Evolutionary conservation across 306 rosid species (phyloP).

Genomic region (Oemleria cerasiformis): DNA sequence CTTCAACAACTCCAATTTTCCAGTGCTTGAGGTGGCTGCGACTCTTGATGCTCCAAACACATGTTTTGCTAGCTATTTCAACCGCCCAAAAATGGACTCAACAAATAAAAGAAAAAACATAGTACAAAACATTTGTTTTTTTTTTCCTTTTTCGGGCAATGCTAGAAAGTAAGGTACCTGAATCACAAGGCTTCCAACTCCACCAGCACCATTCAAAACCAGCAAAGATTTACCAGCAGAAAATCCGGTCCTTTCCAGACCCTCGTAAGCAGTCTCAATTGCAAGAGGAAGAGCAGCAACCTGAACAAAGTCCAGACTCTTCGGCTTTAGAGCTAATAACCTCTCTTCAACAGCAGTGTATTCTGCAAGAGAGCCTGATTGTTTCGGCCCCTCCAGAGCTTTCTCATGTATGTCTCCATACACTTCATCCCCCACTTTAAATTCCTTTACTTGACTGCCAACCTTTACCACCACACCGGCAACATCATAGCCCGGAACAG

Average conservation of each 20-base stretch:
- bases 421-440: slow-evolving; percentile 85
- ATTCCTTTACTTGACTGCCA: slow-evolving; percentile 69
- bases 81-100: not conserved
- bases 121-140: not conserved
- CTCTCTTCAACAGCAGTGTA: slow-evolving; percentile 89
- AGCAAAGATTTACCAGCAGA: slow-evolving; percentile 85
- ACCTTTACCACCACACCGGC: slow-evolving; percentile 87
- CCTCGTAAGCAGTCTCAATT: slow-evolving; percentile 89
- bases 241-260: slow-evolving; percentile 74
- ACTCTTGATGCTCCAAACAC: slow-evolving; percentile 91
- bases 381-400: slow-evolving; percentile 80
- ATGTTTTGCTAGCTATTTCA: slow-evolving; percentile 74
- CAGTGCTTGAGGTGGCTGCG: slow-evolving; percentile 85
- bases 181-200: slow-evolving; percentile 92
- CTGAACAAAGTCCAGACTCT: slow-evolving; percentile 69
- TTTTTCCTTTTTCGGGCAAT: not conserved
- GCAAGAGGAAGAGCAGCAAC: slow-evolving; percentile 88
- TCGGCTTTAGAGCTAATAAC: slow-evolving; percentile 73
- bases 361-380: slow-evolving; percentile 87
- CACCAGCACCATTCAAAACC: slow-evolving; percentile 89
- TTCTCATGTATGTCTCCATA: slow-evolving; percentile 86
- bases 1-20: slow-evolving; percentile 71
- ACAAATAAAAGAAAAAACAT: not conserved
- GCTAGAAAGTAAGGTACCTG: slow-evolving; percentile 51
- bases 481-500: slow-evolving; percentile 94